Percentiles rank a stretch among this genome's conserved stretches.
Conservation (phyloP, 306 rosid species). For the Lagenaria siceraria region DNA sequence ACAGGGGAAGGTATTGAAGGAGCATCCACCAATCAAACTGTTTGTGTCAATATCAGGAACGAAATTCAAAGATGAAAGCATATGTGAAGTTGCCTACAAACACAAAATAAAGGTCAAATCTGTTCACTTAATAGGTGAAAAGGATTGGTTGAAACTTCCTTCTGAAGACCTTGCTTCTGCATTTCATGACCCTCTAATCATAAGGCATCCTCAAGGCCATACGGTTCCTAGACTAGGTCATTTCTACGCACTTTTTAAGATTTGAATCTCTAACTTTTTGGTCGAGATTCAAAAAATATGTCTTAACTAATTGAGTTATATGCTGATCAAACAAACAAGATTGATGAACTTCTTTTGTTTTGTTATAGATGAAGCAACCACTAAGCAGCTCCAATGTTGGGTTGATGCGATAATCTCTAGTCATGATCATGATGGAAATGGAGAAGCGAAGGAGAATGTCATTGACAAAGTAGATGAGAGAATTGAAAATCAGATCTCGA, state of each 20-base stretch:
- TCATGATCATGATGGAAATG: background rate
- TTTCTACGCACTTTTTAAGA: background rate
- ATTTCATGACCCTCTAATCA: conserved; percentile 49
- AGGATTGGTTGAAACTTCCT: conserved; percentile 75
- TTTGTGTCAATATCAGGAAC: conserved; percentile 65
- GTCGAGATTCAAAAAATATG: too few relatives aligned
- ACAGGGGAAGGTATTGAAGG: conserved; percentile 74
- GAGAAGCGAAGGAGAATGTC: background rate
- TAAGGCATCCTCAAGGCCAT: conserved; percentile 85
- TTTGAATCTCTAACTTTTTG: too few relatives aligned
- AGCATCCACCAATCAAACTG: conserved; percentile 60
- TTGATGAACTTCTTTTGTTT: too few relatives aligned
- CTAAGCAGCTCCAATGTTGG: conserved; percentile 32
- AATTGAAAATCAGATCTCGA: background rate
- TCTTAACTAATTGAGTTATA: too few relatives aligned
- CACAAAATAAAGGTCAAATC: conserved; percentile 52
- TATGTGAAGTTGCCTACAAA: conserved; percentile 67
- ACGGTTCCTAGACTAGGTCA: conserved; percentile 77
- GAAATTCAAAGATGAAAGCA: conserved; percentile 68
- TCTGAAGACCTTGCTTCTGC: conserved; percentile 61
- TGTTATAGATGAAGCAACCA: conserved; percentile 47
- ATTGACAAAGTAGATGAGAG: background rate
- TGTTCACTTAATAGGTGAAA: conserved; percentile 70
- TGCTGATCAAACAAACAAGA: too few relatives aligned
- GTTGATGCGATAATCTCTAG: background rate